Conservation (phyloP, 805 yeast species). For the Yamadazyma tumulicola region DNA sequence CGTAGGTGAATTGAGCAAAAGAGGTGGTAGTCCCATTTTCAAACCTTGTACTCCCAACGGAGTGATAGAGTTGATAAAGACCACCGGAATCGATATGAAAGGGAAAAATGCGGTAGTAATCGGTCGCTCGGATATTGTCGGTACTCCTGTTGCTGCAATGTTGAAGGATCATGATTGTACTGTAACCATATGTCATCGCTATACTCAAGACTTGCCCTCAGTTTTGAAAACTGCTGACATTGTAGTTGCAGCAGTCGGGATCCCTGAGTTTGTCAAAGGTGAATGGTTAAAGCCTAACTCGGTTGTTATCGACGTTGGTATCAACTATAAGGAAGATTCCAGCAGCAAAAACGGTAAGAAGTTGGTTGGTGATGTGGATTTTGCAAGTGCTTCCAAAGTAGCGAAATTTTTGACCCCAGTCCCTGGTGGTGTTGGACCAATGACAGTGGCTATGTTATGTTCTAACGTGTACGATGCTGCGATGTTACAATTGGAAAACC, state of each 20-base stretch:
- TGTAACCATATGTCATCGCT: conserved; percentile 82
- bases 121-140: conserved; percentile 95
- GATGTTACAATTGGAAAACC: conserved; percentile 46
- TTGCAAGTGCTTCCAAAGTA: conserved; percentile 54
- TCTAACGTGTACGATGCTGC: conserved; percentile 83
- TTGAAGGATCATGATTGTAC: conserved; percentile 79
- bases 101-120: conserved; percentile 88
- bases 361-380: conserved; percentile 95
- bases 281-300: conserved; percentile 83
- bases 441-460: conserved; percentile 96
- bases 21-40: conserved; percentile 78
- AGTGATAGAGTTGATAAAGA: conserved; percentile 71
- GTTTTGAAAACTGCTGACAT: conserved; percentile 65
- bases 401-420: conserved; percentile 88
- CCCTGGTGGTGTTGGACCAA: conserved; percentile 99
- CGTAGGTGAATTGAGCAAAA: conserved; percentile 85
- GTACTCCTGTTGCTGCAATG: conserved; percentile 85
- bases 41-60: conserved; percentile 97
- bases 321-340: conserved; percentile 78
- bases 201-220: conserved; percentile 57
- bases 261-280: conserved; percentile 65
- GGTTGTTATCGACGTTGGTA: conserved; percentile 92
- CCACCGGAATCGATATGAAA: conserved; percentile 60
- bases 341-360: conserved; percentile 72
- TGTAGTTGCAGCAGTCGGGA: conserved; percentile 75